phyloP scores from a whole-genome alignment of 441 rosid species.

The Cnidoscolus chayamansa region DNA sequence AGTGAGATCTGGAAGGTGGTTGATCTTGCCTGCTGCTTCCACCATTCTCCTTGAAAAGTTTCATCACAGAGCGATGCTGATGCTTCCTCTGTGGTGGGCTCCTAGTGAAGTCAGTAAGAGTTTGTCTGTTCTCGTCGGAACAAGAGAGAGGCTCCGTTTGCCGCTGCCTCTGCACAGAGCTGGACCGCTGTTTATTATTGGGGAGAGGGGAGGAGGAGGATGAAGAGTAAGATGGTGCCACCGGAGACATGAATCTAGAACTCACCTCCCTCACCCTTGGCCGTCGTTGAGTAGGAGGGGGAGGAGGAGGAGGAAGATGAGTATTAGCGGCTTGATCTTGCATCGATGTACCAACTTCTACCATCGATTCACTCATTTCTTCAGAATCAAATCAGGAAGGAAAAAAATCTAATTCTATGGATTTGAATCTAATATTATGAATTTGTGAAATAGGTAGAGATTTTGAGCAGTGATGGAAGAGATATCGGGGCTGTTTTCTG shows the following conservation, averaged over 20 bases:
- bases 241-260: slow-evolving; percentile 80
- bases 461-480: no score
- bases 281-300: slow-evolving; percentile 53
- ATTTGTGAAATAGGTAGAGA: no score
- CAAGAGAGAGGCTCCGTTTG: slow-evolving; percentile 33
- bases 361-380: slow-evolving; percentile 10
- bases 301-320: slow-evolving; percentile 27
- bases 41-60: slow-evolving; percentile 36
- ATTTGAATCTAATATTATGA: neutral
- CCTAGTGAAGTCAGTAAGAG: slow-evolving; percentile 24
- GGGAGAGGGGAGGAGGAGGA: slow-evolving; percentile 44
- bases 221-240: slow-evolving; percentile 36
- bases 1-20: slow-evolving; percentile 16
- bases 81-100: slow-evolving; percentile 28
- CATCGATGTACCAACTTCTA: slow-evolving; percentile 4
- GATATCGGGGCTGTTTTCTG: no score
- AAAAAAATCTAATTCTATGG: neutral
- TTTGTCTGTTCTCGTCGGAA: slow-evolving; percentile 37
- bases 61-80: slow-evolving; percentile 26
- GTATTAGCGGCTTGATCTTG: slow-evolving; percentile 6
- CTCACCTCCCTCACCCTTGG: slow-evolving; percentile 84
- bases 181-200: slow-evolving; percentile 37
- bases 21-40: slow-evolving; percentile 16
- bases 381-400: slow-evolving; percentile 2
- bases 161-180: slow-evolving; percentile 50